Percentiles rank a stretch among this genome's conserved stretches.
Evolutionary conservation across 305 asterid genomes (phyloP).

Genomic region (Stenogyne calaminthoides): DNA sequence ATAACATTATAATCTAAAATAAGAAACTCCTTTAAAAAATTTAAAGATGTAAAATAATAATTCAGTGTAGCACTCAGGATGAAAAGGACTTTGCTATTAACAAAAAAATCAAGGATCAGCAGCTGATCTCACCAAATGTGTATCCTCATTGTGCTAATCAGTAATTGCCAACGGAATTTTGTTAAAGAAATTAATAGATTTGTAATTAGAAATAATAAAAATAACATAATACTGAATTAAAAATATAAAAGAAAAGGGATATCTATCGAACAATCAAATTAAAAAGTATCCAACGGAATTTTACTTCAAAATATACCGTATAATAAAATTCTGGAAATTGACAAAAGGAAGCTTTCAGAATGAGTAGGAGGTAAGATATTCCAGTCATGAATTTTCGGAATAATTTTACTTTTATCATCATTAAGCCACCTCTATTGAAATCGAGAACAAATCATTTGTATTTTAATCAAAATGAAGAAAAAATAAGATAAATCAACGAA

Average conservation of each 20-base stretch:
- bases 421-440: slow-evolving; percentile 34
- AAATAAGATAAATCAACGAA: not conserved
- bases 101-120: slow-evolving; percentile 34
- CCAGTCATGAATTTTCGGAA: slow-evolving; percentile 67
- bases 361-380: slow-evolving; percentile 77
- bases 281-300: not conserved
- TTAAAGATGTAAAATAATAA: too few relatives aligned
- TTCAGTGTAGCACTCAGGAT: slow-evolving; percentile 54
- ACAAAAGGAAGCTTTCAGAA: slow-evolving; percentile 57
- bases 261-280: not conserved
- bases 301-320: too few relatives aligned
- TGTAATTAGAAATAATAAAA: not conserved
- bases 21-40: too few relatives aligned
- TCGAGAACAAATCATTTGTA: not conserved
- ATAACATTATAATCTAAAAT: too few relatives aligned
- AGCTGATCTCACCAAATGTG: slow-evolving; percentile 31
- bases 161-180: too few relatives aligned
- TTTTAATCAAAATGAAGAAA: not conserved
- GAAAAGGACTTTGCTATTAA: slow-evolving; percentile 52
- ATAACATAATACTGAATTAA: not conserved
- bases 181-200: not conserved
- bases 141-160: slow-evolving; percentile 47
- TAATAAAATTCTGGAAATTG: not conserved
- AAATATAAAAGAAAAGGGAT: not conserved
- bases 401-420: slow-evolving; percentile 46